A percentile compares a stretch with the other conserved stretches of the same genome.
phyloP scores from a whole-genome alignment of 2,329 filamentous ascomycete genomes.

The Pseudogymnoascus sp. region DNA sequence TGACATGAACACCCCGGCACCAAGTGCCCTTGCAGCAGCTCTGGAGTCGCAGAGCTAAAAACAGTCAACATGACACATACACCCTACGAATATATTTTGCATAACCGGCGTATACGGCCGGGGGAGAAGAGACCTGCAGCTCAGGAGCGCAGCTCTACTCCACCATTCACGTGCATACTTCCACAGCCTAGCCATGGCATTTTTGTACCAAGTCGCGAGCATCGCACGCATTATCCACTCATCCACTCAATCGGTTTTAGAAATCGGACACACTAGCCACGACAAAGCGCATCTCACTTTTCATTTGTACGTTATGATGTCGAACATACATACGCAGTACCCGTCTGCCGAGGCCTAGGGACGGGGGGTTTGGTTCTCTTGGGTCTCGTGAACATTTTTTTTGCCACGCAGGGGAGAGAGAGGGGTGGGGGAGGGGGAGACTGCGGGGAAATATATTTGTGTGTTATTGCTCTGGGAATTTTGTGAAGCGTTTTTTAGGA shows the following conservation, averaged over 20 bases:
- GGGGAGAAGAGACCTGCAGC: background rate
- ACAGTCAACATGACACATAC: background rate
- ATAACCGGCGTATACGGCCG: background rate
- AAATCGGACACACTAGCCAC: background rate
- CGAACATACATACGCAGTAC: conserved; percentile 2
- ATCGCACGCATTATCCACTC: background rate
- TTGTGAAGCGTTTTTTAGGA: conserved; percentile 4
- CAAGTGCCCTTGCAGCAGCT: conserved; percentile 1
- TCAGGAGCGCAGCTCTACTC: background rate
- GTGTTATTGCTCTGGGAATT: background rate
- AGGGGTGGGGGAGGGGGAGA: background rate
- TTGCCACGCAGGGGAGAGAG: background rate
- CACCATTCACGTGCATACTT: background rate
- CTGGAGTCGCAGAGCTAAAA: background rate
- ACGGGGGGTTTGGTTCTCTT: background rate
- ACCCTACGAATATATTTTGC: background rate
- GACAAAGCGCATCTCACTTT: background rate
- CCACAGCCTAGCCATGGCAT: background rate
- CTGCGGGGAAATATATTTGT: background rate
- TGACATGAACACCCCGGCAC: background rate
- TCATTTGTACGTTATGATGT: conserved; percentile 7
- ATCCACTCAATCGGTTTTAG: background rate
- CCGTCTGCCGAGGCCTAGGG: background rate
- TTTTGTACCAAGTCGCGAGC: background rate
- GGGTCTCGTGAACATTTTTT: background rate